Percentiles rank a stretch among this genome's conserved stretches.
Conservation (phyloP, 2,329 filamentous ascomycete genomes). For the Akanthomyces muscarius region DNA sequence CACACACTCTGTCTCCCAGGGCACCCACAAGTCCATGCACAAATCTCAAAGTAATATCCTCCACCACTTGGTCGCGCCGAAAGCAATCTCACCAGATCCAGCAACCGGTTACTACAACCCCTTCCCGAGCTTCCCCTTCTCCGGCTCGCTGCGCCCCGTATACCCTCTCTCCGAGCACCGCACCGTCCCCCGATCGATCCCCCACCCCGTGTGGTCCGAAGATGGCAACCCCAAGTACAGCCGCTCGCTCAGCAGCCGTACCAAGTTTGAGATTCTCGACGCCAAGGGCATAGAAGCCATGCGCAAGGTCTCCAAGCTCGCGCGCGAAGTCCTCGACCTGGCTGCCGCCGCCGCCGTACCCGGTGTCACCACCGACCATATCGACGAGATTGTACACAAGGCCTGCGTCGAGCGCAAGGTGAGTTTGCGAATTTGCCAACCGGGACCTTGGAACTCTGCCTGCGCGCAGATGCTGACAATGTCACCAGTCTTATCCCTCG, state of each 20-base stretch:
- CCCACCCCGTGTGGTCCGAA: conserved; percentile 79
- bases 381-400: conserved; percentile 92
- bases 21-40: conserved; percentile 66
- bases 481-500: conserved; percentile 80
- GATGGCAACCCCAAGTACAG: conserved; percentile 70
- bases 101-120: conserved; percentile 87
- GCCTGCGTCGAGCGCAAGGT: conserved; percentile 91
- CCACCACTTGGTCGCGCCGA: conserved; percentile 69
- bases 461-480: neutral
- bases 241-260: conserved; percentile 60
- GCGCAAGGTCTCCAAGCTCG: conserved; percentile 85
- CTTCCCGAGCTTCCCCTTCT: conserved; percentile 81
- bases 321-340: conserved; percentile 88
- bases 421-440: conserved; percentile 32
- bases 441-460: neutral
- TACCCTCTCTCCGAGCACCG: conserved; percentile 76
- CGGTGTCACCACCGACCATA: conserved; percentile 93
- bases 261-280: conserved; percentile 79
- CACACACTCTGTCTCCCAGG: conserved; percentile 42
- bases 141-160: conserved; percentile 77
- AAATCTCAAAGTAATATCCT: conserved; percentile 75
- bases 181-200: conserved; percentile 73
- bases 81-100: conserved; percentile 86
- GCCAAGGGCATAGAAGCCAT: conserved; percentile 80
- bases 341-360: conserved; percentile 78